Evolutionary conservation across 495 filamentous ascomycete species (phyloP).

Genomic region (Xylaria flabelliformis): DNA sequence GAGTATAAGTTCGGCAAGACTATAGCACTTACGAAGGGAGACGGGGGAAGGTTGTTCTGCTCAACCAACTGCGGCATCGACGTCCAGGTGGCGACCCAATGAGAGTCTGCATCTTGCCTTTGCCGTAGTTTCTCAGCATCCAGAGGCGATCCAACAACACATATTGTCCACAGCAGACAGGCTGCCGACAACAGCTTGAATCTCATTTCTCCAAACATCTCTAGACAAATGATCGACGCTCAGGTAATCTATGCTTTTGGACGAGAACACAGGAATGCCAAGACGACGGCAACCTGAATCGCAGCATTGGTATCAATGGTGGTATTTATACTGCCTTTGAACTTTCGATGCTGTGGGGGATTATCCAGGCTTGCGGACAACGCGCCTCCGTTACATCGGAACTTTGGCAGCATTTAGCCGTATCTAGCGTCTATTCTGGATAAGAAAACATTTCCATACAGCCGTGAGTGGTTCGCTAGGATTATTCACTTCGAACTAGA

Average conservation of each 20-base stretch:
- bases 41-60: slow-evolving; percentile 63
- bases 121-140: background rate
- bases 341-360: background rate
- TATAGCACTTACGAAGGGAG: slow-evolving; percentile 59
- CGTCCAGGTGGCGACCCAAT: slow-evolving; percentile 72
- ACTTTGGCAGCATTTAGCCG: slow-evolving; percentile 19
- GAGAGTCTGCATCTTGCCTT: slow-evolving; percentile 44
- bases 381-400: slow-evolving; percentile 5
- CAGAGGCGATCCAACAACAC: slow-evolving; percentile 28
- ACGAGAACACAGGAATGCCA: background rate
- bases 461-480: background rate
- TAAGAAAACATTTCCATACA: background rate
- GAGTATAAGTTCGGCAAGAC: background rate
- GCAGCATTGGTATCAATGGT: background rate
- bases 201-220: slow-evolving; percentile 15
- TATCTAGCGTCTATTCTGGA: slow-evolving; percentile 1
- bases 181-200: slow-evolving; percentile 24
- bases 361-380: slow-evolving; percentile 8
- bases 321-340: background rate
- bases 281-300: background rate
- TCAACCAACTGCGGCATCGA: slow-evolving; percentile 73
- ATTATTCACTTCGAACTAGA: background rate
- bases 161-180: slow-evolving; percentile 35
- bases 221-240: background rate
- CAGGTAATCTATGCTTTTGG: background rate